These are phyloP conservation scores for Pythium aristosporum DNA, from an alignment of 352 stramenopile genomes.

Conservation along the genomic window DNA sequence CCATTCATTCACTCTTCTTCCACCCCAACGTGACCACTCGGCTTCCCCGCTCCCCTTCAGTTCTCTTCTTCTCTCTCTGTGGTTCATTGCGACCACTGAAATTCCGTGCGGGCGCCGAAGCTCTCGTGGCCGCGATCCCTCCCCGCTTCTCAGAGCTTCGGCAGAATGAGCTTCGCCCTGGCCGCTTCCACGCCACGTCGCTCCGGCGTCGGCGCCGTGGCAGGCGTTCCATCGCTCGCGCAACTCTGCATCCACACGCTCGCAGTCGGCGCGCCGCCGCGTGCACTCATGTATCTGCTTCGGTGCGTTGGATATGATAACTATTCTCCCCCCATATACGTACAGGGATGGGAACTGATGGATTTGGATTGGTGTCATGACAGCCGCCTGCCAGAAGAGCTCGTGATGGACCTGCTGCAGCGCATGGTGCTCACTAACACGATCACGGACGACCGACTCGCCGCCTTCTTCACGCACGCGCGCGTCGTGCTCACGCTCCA, in stretches of 20 bases:
- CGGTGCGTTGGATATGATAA: conserved; percentile 40
- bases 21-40: background rate
- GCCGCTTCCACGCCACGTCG: background rate
- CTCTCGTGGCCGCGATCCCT: background rate
- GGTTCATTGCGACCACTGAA: too few species aligned
- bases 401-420: conserved; percentile 71
- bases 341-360: background rate
- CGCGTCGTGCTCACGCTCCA: conserved; percentile 70
- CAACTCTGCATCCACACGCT: conserved; percentile 64
- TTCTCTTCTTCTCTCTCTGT: too few species aligned
- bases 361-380: background rate
- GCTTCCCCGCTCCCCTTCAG: background rate
- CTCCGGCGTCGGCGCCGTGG: conserved; percentile 3
- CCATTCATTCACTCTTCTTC: background rate
- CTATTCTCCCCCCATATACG: background rate
- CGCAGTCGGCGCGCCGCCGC: conserved; percentile 49
- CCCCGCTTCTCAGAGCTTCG: background rate
- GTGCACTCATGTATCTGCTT: conserved; percentile 53
- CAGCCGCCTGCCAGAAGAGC: conserved; percentile 77
- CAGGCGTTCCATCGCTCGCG: conserved; percentile 45
- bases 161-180: conserved; percentile 8
- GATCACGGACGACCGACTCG: conserved; percentile 81
- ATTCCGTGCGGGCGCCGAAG: too few species aligned
- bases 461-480: conserved; percentile 78
- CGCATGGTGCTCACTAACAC: conserved; percentile 72